Percentiles rank a stretch among this genome's conserved stretches.
Conservation (phyloP, 192 early-diverging fungal genomes). For the Podila epigama region DNA sequence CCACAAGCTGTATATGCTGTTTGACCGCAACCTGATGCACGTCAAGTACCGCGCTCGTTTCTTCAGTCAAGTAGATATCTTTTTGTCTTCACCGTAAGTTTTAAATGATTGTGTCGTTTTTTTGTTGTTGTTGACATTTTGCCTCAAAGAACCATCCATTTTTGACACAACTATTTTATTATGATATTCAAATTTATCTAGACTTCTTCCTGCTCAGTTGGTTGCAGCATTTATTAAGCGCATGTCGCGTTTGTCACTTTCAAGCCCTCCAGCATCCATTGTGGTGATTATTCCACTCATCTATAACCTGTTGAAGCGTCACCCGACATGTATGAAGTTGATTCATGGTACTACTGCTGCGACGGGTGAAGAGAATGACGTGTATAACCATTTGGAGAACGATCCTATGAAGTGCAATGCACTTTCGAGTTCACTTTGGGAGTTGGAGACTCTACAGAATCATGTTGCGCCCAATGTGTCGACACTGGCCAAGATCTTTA, state of each 20-base stretch:
- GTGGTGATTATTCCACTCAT: slow-evolving; percentile 89
- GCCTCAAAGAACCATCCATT: no score
- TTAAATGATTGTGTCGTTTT: neutral
- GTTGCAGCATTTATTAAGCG: slow-evolving; percentile 95
- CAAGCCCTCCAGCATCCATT: slow-evolving; percentile 85
- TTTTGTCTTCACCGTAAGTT: slow-evolving; percentile 83
- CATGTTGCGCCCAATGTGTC: slow-evolving; percentile 92
- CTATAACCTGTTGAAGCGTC: slow-evolving; percentile 91
- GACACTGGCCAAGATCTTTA: slow-evolving; percentile 83
- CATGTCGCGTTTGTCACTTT: slow-evolving; percentile 82
- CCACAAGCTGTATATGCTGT: slow-evolving; percentile 88
- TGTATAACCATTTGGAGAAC: slow-evolving; percentile 62
- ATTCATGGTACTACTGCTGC: slow-evolving; percentile 82
- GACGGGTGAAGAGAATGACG: slow-evolving; percentile 53
- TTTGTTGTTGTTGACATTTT: no score
- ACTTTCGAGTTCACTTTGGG: slow-evolving; percentile 92
- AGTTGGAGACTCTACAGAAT: slow-evolving; percentile 83
- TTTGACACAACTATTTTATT: neutral
- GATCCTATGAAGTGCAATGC: slow-evolving; percentile 86
- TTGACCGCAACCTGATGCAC: slow-evolving; percentile 90
- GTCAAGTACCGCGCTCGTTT: slow-evolving; percentile 96
- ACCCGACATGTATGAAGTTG: slow-evolving; percentile 87
- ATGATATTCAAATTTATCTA: slow-evolving; percentile 17
- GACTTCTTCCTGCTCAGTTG: slow-evolving; percentile 87
- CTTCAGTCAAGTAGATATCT: slow-evolving; percentile 90